Evolutionary conservation across 192 early-diverging fungal genomes (phyloP).

Genomic region (Entrophospora sp.): DNA sequence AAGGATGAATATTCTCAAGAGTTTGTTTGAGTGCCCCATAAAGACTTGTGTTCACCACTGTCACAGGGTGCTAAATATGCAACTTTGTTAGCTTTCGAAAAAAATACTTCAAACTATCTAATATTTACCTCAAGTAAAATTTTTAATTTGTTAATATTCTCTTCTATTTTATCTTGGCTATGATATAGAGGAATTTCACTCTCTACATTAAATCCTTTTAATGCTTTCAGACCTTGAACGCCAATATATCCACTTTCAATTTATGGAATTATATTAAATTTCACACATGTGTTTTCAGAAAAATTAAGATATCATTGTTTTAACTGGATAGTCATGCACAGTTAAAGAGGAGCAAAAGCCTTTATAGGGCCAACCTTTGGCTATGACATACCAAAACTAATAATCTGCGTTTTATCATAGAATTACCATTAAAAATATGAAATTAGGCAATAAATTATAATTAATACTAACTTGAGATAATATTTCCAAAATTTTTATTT

Average conservation of each 20-base stretch:
- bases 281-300: neutral
- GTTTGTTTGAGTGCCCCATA: neutral
- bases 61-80: neutral
- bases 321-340: conserved; percentile 13
- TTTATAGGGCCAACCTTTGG: neutral
- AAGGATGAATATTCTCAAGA: neutral
- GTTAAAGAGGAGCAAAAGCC: neutral
- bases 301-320: conserved; percentile 3
- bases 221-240: conserved; percentile 9
- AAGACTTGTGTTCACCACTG: neutral
- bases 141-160: conserved; percentile 13
- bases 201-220: conserved; percentile 3
- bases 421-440: neutral
- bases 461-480: neutral
- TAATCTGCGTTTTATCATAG: neutral
- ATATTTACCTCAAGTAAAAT: neutral
- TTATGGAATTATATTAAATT: neutral
- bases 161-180: neutral
- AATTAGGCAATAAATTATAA: neutral
- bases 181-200: neutral
- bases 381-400: conserved; percentile 12
- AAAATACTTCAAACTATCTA: neutral
- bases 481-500: too few species aligned
- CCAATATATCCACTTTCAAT: conserved; percentile 5
- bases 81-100: conserved; percentile 1